Base-by-base conservation (phyloP, 2,329 filamentous ascomycete genomes). In the Pyricularia grisea region DNA sequence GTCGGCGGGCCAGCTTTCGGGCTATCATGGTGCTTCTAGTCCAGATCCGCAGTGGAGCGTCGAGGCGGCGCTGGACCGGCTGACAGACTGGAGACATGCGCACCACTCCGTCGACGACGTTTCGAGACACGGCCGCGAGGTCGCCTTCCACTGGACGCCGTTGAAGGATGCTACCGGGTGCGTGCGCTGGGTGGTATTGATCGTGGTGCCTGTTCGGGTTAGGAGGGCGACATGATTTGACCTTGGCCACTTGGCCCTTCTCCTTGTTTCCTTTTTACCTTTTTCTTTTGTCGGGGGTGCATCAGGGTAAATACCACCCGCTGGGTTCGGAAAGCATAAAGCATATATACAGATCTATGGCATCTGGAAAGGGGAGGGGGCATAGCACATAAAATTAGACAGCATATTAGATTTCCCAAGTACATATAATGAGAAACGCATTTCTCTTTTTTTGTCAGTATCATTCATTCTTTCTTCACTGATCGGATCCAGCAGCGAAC, bases 91-190 rank as follows among this genome's bases (percentile, higher is more conserved):
- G 60, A 63, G 42, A 20, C 42, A 63, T 7, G 60, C 11, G 60
- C 25, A 63, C 27, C 60, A 28, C 27, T 27, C 25, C 3, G 60
- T 4, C n/a, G 58, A 27, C 14, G 58, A 27, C n/a, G 58, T 20
- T 3, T 55, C 60, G 25, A 20, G 61, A 23, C 31, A 36, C 30
- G 67, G 31, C 23, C 67, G 25, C 58, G 67, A 69, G 71, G 28
- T 78, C 17, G 72, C 76, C 30, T 75, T 75, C 60, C 76, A 77
- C 66, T 80, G 78, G 78, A 76, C 77, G 28, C 77, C 78, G 28
- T 70, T 80, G 65, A 77, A 76, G 70, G 75, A 78, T 68, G 74
- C 42, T 0, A 73, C 75, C 20, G 78, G 78, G 0, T 65, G 70
- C 10, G 72, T 78, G 12, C 75, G 74, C 4, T 78, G 75, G 74